Evolutionary conservation across 805 yeast genomes (phyloP).

Genomic region (Hanseniaspora thailandica): DNA sequence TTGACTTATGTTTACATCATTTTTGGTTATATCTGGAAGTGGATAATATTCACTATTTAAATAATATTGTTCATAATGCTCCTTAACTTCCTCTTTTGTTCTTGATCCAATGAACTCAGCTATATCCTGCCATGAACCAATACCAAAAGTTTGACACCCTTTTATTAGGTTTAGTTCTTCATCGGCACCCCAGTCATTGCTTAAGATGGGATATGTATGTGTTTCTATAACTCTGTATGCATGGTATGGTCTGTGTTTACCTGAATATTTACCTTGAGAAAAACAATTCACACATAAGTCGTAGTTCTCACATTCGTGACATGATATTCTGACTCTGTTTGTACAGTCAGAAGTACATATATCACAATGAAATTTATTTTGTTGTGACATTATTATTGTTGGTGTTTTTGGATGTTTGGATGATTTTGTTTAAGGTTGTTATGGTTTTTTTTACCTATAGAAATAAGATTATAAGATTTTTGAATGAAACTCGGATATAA

Average conservation of each 20-base stretch:
- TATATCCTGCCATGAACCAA: conserved; percentile 98
- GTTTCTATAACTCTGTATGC: conserved; percentile 87
- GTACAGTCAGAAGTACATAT: conserved; percentile 95
- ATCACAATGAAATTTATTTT: conserved; percentile 74
- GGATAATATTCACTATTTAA: conserved; percentile 67
- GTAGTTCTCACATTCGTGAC: conserved; percentile 88
- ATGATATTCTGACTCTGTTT: conserved; percentile 73
- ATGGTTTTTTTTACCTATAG: too few relatives aligned
- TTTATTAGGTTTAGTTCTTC: conserved; percentile 81
- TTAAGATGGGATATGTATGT: conserved; percentile 85
- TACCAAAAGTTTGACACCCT: conserved; percentile 81
- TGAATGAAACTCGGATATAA: too few relatives aligned
- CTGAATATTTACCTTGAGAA: conserved; percentile 67
- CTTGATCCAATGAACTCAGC: conserved; percentile 91
- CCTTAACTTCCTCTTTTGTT: conserved; percentile 79
- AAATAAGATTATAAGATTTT: too few relatives aligned
- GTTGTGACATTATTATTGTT: conserved; percentile 2
- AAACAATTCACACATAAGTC: conserved; percentile 98
- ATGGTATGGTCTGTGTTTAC: conserved; percentile 87
- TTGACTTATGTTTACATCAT: conserved; percentile 39
- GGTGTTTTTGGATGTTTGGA: not conserved
- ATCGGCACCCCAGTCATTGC: conserved; percentile 94
- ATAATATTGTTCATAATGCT: conserved; percentile 67
- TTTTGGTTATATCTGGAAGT: conserved; percentile 70
- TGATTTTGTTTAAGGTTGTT: not conserved